These are phyloP conservation scores for Alloteropsis angusta DNA, from an alignment of 202 grass and related monocot species.

Conservation along the genomic window DNA sequence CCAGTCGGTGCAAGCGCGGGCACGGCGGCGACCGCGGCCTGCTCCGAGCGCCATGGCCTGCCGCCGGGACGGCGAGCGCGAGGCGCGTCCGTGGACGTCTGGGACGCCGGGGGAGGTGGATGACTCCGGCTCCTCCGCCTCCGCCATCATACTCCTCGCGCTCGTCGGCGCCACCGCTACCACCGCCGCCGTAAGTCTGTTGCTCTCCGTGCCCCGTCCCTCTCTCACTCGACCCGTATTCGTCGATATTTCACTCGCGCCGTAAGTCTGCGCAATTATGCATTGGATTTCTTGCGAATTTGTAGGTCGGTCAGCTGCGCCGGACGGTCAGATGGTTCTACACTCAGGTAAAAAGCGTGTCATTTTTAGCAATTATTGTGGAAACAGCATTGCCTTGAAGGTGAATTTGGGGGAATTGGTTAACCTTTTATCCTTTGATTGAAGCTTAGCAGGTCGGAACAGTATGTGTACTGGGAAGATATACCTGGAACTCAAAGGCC, in stretches of 20 bases:
- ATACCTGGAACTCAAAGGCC: background rate
- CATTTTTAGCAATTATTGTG: background rate
- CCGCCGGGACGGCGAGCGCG: background rate
- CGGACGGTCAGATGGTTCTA: slow-evolving; percentile 41
- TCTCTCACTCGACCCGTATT: background rate
- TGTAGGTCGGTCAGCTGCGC: slow-evolving; percentile 42
- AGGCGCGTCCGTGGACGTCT: background rate
- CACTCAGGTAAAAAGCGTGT: slow-evolving; percentile 23
- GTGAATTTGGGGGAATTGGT: background rate
- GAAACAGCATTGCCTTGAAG: background rate
- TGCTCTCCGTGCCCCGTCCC: background rate
- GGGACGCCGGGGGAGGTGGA: background rate
- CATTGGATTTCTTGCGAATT: background rate
- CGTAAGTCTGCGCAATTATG: background rate
- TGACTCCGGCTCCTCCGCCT: slow-evolving; percentile 8
- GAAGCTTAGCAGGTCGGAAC: slow-evolving; percentile 62
- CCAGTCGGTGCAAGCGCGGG: background rate
- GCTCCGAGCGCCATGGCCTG: background rate
- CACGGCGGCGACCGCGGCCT: background rate
- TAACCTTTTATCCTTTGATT: background rate
- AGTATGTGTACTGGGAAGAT: slow-evolving; percentile 38
- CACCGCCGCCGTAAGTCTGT: slow-evolving; percentile 30
- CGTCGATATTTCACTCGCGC: background rate
- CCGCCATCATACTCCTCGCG: slow-evolving; percentile 32
- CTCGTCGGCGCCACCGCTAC: slow-evolving; percentile 52